Evolutionary conservation across 1,139 yeast genomes (phyloP).

Genomic region (Candida mesenterica): DNA sequence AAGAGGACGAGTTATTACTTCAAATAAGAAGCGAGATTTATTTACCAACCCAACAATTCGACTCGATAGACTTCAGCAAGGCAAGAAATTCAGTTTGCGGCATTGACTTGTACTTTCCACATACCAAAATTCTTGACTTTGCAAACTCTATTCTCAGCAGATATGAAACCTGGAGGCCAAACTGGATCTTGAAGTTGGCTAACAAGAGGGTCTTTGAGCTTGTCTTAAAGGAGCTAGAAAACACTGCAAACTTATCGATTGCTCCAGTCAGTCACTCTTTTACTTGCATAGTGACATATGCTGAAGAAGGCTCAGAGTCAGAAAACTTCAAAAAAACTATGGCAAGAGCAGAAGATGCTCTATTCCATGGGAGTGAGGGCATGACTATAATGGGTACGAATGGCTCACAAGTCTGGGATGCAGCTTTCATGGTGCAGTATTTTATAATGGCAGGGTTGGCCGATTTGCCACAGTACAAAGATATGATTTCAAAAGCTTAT

Average conservation of each 20-base stretch:
- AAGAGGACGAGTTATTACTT: constrained; percentile 59
- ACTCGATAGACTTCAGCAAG: constrained; percentile 60
- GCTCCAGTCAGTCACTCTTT: constrained; percentile 95
- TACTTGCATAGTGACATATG: constrained; percentile 66
- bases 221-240: constrained; percentile 68
- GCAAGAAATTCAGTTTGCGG: constrained; percentile 88
- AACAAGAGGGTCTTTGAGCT: constrained; percentile 58
- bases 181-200: constrained; percentile 60
- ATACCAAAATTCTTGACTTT: constrained; percentile 62
- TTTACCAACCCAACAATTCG: constrained; percentile 51
- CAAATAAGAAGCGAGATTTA: constrained; percentile 79
- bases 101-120: constrained; percentile 92
- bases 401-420: constrained; percentile 98
- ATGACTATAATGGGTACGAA: constrained; percentile 95
- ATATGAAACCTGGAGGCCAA: constrained; percentile 78
- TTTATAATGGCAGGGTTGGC: constrained; percentile 78
- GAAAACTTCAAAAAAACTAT: constrained; percentile 54
- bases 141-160: constrained; percentile 58
- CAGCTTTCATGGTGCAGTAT: constrained; percentile 86
- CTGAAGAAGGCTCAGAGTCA: constrained; percentile 72
- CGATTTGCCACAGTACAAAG: constrained; percentile 62
- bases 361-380: constrained; percentile 88
- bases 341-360: constrained; percentile 67
- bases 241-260: constrained; percentile 80
- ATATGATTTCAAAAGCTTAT: constrained; percentile 62